Base-by-base conservation (phyloP, 768 basidiomycete species). In the Tephrocybe sp. region DNA sequence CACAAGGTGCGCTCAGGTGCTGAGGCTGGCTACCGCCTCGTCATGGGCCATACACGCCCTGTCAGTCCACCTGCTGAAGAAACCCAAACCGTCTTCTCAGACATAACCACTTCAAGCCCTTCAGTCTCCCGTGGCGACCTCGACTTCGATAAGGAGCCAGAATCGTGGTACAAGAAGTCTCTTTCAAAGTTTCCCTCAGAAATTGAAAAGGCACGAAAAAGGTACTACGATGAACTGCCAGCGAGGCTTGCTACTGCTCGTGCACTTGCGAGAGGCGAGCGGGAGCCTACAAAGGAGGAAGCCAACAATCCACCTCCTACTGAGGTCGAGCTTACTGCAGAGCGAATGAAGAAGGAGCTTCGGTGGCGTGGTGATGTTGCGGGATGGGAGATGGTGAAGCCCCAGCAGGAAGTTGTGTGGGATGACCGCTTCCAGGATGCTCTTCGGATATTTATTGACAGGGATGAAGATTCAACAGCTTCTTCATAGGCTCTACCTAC, bases 271-370 rank as follows among this genome's bases (percentile, higher is more conserved):
- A 77, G 79, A 7, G 84, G 90, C 1, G 79, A 77, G 26, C 78
- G 93, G 11, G 87, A 92, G 59, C 83, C 86, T n/a, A 96, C 92
- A 12, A 89, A 88, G 62, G 89, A 88, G 52, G 96, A 98, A 67
- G 60, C 68, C 39, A 75, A 74, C 12, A 79, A 87, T 59, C 90
- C 92, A 2, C 91, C 93, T 3, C 84, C 83, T 23, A 93, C 88
- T 1, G 92, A 98, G 69, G 86, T 90, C 17, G 91, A 97, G 63
- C 73, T 98, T 50, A 82, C 88, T 39, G 86, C 86, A 34, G 93
- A 98, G 69, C 75, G 96, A 58, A 66, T 93, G 66, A 87, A 87
- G 68, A 96, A 94, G 70, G 96, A 98, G 71, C 66, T 83, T 58
- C 75, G 83, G 59, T 98, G 96, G 96, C 78, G 82, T 39, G 76